phyloP scores from a whole-genome alignment of 2,329 filamentous ascomycete species.

The Colletotrichum tofieldiae region DNA sequence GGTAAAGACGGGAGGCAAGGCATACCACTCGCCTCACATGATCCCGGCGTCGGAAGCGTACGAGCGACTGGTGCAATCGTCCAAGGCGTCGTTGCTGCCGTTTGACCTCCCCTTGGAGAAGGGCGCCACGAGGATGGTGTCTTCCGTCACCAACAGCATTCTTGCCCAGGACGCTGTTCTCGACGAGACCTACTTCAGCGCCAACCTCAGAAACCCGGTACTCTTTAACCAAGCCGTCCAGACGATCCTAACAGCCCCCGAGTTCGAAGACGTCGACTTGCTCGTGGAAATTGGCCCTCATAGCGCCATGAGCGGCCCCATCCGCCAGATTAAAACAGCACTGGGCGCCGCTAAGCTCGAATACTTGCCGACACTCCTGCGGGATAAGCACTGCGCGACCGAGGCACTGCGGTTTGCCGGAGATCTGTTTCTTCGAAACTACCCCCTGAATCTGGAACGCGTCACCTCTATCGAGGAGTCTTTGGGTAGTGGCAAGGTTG shows the following conservation, averaged over 20 bases:
- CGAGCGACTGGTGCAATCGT: not conserved
- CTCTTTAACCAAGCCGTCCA: slow-evolving; percentile 45
- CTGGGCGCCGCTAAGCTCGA: slow-evolving; percentile 40
- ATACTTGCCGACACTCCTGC: slow-evolving; percentile 45
- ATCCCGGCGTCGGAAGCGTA: slow-evolving; percentile 30
- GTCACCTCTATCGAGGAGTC: not conserved
- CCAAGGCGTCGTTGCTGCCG: not conserved
- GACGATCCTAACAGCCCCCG: not conserved
- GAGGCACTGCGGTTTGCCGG: slow-evolving; percentile 19
- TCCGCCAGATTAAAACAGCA: slow-evolving; percentile 49
- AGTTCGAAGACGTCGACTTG: slow-evolving; percentile 20
- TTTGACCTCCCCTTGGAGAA: not conserved
- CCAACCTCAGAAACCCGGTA: slow-evolving; percentile 47
- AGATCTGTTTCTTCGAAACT: slow-evolving; percentile 38
- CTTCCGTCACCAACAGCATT: slow-evolving; percentile 24
- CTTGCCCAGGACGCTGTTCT: slow-evolving; percentile 12
- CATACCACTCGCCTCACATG: slow-evolving; percentile 62
- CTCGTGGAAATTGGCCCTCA: slow-evolving; percentile 54
- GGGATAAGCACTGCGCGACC: slow-evolving; percentile 44
- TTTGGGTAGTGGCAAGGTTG: not conserved
- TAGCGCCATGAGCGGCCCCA: slow-evolving; percentile 57
- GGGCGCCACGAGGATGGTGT: slow-evolving; percentile 7
- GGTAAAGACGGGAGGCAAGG: slow-evolving; percentile 51
- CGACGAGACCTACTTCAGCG: slow-evolving; percentile 47
- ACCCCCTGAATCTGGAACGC: slow-evolving; percentile 39